Base-by-base conservation (phyloP, 495 filamentous ascomycete genomes). In the Hyaloscypha hepaticicola region DNA sequence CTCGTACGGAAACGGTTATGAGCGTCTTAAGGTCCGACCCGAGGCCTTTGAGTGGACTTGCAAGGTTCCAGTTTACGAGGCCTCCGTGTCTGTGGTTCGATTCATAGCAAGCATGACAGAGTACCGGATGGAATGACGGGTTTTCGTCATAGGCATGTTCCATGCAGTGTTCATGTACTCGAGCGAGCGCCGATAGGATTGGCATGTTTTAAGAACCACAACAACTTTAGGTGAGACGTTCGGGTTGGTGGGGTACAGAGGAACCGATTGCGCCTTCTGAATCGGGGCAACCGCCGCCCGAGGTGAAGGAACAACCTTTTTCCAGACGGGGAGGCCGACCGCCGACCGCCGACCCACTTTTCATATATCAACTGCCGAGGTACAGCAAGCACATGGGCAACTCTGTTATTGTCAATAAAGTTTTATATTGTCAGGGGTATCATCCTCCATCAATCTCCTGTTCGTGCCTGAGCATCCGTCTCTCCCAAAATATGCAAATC, bases 211-310 rank as follows among this genome's bases (percentile, higher is more conserved):
- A n/a, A n/a, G n/a, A n/a, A n/a, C n/a, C n/a, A n/a, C n/a, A n/a
- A n/a, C n/a, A n/a, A n/a, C n/a, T n/a, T n/a, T n/a, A 45, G 38
- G 38, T 45, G 38, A 45, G 38, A 19, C 38, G 38, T 45, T 45
- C 8, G 19, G 38, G 38, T 45, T 19, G 38, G 38, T 45, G 38
- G 38, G 8, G 8, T 8, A 19, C 19, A 8, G 38, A 8, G 38
- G n/a, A n/a, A n/a, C n/a, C n/a, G n/a, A n/a, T n/a, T n/a, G n/a
- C n/a, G n/a, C n/a, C n/a, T n/a, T n/a, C 16, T 53, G 50, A 26
- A 53, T 53, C 50, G 8, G 50, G 5, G 11, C 50, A 53, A 53
- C 50, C 25, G 50, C 50, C 50, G 50, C 50, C 50, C 50, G 50
- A 53, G n/a, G 25, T 26, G 22, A 19, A 53, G 50, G 50, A 53